Conservation (phyloP, 2,329 filamentous ascomycete species). For the Aspergillus tanneri region DNA sequence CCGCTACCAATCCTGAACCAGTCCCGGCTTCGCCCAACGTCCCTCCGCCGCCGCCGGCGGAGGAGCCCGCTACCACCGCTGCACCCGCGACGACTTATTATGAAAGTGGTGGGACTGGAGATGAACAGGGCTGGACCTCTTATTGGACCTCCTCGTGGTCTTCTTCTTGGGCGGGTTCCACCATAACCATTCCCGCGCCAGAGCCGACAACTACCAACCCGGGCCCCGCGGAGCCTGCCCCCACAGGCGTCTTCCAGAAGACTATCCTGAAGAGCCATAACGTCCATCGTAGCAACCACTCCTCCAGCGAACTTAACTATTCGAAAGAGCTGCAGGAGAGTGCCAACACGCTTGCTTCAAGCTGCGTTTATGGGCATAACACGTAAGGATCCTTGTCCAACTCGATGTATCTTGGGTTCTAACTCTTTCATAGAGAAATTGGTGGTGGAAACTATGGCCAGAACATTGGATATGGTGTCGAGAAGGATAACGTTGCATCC, state of each 20-base stretch:
- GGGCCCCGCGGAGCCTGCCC: constrained; percentile 16
- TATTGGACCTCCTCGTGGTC: constrained; percentile 14
- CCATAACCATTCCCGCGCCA: constrained; percentile 6
- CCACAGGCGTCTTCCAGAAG: constrained; percentile 18
- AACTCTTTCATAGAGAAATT: constrained; percentile 41
- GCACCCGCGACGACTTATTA: neutral
- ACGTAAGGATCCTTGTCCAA: constrained; percentile 52
- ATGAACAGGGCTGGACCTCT: constrained; percentile 11
- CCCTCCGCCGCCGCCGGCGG: neutral
- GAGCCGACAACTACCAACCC: constrained; percentile 13
- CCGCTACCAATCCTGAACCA: constrained; percentile 4
- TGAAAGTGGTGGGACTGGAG: neutral
- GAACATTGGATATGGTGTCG: constrained; percentile 76
- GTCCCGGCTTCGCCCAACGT: constrained; percentile 1
- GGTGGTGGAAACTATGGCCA: constrained; percentile 74
- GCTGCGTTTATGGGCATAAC: constrained; percentile 73
- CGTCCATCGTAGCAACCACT: constrained; percentile 79
- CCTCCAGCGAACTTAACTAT: constrained; percentile 65
- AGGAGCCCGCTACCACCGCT: constrained; percentile 2
- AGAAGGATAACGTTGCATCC: constrained; percentile 58
- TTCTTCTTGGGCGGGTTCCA: too few relatives aligned
- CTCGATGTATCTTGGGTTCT: constrained; percentile 1
- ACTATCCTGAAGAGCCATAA: constrained; percentile 72
- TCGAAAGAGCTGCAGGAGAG: constrained; percentile 61
- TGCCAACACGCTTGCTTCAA: constrained; percentile 62